Base-by-base conservation (phyloP, 2,329 filamentous ascomycete genomes). In the Pseudocercospora cruenta region DNA sequence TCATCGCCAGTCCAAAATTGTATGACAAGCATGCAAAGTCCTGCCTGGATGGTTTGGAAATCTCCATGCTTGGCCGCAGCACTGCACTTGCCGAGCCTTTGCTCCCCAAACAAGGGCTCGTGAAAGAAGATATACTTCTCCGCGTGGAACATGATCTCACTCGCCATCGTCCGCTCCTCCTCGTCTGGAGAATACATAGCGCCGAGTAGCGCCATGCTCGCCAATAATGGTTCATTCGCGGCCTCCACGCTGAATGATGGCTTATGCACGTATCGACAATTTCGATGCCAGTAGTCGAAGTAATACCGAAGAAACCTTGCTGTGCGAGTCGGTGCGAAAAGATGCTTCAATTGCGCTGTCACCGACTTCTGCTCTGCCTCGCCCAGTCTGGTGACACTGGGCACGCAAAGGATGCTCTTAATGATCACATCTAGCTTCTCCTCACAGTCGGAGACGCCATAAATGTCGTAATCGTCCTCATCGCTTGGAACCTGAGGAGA, bases 141-240 rank as follows among this genome's bases (percentile, higher is more conserved):
- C 1, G 58, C 63, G 57, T 47, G 54, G 19, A 22, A 33, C 63
- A 65, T 65, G 22, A 65, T 57, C 33, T 43, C 49, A 24, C 63
- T 53, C 10, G 63, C 60, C 39, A 28, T 66, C 14, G 49, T 58
- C 10, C 63, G 55, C 43, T 68, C 60, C 14, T 64, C 58, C 24
- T 68, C 60, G 10, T 58, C 59, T 4, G 60, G n/a, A 2, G 57
- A 58, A 28, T 66, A 68, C 60, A 68, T 66, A 8, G 66, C 60
- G 3, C 66, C 66, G 7, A 68, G 57, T 14, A 66, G 14, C 4
- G 55, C 33, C 28, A 64, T 49, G 1, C 58, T 60, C 12, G 60
- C 39, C 39, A 68, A 22, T 19, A 61, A 33, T 9, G 31, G 28
- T 8, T 66, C 63, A 16, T 39, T 57, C 4, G 39, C 24, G 2